These are phyloP conservation scores for Pyrus betulifolia DNA, from an alignment of 306 rosid genomes.

Conservation along the genomic window DNA sequence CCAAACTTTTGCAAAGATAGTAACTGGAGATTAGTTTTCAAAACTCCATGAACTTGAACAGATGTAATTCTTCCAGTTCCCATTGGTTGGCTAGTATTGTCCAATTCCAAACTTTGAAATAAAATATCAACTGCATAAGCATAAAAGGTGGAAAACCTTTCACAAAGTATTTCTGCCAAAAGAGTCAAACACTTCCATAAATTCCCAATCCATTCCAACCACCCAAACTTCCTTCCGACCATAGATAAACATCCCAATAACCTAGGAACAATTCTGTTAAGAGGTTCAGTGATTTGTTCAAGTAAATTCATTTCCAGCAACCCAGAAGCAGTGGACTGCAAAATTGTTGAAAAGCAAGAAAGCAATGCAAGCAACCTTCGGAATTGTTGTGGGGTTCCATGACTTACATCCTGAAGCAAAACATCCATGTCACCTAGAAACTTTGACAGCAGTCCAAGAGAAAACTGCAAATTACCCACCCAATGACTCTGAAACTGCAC, in stretches of 20 bases:
- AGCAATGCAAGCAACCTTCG: conserved; percentile 72
- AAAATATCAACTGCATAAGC: conserved; percentile 60
- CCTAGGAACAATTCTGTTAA: conserved; percentile 57
- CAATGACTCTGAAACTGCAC: conserved; percentile 93
- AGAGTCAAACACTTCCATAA: conserved; percentile 93
- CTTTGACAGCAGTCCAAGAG: conserved; percentile 69
- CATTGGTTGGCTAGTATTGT: conserved; percentile 18
- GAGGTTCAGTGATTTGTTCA: conserved; percentile 76
- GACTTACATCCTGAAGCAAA: conserved; percentile 74
- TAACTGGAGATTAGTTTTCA: conserved; percentile 88
- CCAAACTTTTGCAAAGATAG: conserved; percentile 83
- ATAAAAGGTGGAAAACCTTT: conserved; percentile 65
- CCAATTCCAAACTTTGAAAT: conserved; percentile 62
- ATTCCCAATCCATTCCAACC: conserved; percentile 88
- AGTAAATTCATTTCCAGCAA: conserved; percentile 78
- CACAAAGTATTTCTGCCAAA: conserved; percentile 76
- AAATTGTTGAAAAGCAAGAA: conserved; percentile 73
- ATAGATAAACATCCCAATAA: conserved; percentile 70
- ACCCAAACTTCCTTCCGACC: conserved; percentile 83
- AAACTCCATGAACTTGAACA: conserved; percentile 79
- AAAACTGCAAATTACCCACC: conserved; percentile 79
- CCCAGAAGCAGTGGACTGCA: conserved; percentile 88
- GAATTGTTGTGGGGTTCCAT: conserved; percentile 74
- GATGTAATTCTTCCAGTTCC: conserved; percentile 51
- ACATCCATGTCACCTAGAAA: conserved; percentile 95